These are phyloP conservation scores for Cladorrhinum samala DNA, from an alignment of 495 filamentous ascomycete genomes.

Conservation along the genomic window DNA sequence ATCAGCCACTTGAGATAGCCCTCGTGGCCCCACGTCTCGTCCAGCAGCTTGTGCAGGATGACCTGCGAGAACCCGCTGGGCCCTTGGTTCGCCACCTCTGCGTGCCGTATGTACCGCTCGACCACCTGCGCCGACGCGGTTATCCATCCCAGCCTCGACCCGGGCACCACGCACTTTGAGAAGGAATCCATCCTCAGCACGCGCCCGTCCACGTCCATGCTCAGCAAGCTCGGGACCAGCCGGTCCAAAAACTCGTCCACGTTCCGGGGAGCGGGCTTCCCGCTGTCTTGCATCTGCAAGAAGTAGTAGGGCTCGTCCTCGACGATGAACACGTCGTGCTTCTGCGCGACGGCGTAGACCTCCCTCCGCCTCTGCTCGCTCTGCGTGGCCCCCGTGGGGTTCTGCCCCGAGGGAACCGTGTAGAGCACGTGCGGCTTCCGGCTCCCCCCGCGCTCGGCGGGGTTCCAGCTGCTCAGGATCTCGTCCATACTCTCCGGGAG, in stretches of 20 bases:
- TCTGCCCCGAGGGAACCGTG: constrained; percentile 83
- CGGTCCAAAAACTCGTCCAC: constrained; percentile 43
- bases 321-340: constrained; percentile 80
- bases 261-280: constrained; percentile 21
- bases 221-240: constrained; percentile 57
- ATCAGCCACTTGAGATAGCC: constrained; percentile 91
- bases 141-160: constrained; percentile 70
- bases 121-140: constrained; percentile 77
- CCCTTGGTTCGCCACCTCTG: constrained; percentile 75
- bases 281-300: constrained; percentile 89
- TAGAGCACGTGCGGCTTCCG: constrained; percentile 73
- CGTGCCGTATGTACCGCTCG: constrained; percentile 68
- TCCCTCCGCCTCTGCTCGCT: constrained; percentile 54
- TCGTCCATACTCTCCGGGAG: constrained; percentile 60
- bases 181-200: constrained; percentile 73
- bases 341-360: constrained; percentile 69
- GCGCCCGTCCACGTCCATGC: constrained; percentile 59
- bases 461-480: constrained; percentile 63
- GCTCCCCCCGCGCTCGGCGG: constrained; percentile 43
- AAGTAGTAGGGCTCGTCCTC: constrained; percentile 98
- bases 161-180: constrained; percentile 75
- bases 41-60: constrained; percentile 78
- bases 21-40: constrained; percentile 90
- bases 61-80: constrained; percentile 79
- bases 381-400: constrained; percentile 86